Evolutionary conservation across 805 yeast species (phyloP).

Genomic region (Blastobotrys robertii): DNA sequence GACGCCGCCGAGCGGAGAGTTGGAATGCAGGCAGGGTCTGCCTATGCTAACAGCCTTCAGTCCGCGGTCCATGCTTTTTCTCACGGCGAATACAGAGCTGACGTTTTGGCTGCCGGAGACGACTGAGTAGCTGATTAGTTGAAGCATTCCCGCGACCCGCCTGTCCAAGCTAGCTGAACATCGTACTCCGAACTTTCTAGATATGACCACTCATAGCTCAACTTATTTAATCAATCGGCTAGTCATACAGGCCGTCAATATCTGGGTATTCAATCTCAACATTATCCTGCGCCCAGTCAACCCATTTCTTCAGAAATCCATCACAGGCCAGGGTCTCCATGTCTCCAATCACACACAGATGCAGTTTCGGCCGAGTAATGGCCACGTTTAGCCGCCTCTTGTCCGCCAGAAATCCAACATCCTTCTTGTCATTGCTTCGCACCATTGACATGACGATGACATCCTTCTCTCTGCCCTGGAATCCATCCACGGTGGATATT

Average conservation of each 20-base stretch:
- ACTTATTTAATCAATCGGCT: slow-evolving; percentile 14
- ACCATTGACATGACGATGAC: slow-evolving; percentile 73
- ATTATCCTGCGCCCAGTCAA: slow-evolving; percentile 54
- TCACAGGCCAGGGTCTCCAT: slow-evolving; percentile 50
- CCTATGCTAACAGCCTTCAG: slow-evolving; percentile 49
- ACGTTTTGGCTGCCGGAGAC: slow-evolving; percentile 33
- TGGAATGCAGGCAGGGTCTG: slow-evolving; percentile 18
- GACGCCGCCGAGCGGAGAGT: slow-evolving; percentile 19
- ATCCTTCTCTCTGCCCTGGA: slow-evolving; percentile 94
- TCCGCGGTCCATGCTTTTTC: slow-evolving; percentile 50
- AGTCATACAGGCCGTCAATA: slow-evolving; percentile 14
- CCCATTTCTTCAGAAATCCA: slow-evolving; percentile 54
- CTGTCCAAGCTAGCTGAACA: background rate
- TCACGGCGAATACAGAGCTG: slow-evolving; percentile 52
- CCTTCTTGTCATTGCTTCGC: slow-evolving; percentile 59
- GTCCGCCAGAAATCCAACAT: slow-evolving; percentile 78
- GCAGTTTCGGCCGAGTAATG: slow-evolving; percentile 81
- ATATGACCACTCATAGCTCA: too few relatives aligned
- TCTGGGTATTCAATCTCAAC: slow-evolving; percentile 65
- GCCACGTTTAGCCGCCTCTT: slow-evolving; percentile 82
- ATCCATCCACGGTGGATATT: slow-evolving; percentile 88
- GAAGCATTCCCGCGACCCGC: background rate
- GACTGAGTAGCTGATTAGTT: background rate
- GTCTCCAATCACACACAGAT: slow-evolving; percentile 79
- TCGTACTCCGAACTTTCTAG: background rate